Evolutionary conservation across 2,329 filamentous ascomycete species (phyloP), one percentile per base, ranked within the genome.

Genomic region (Colletotrichum endophyticum): DNA sequence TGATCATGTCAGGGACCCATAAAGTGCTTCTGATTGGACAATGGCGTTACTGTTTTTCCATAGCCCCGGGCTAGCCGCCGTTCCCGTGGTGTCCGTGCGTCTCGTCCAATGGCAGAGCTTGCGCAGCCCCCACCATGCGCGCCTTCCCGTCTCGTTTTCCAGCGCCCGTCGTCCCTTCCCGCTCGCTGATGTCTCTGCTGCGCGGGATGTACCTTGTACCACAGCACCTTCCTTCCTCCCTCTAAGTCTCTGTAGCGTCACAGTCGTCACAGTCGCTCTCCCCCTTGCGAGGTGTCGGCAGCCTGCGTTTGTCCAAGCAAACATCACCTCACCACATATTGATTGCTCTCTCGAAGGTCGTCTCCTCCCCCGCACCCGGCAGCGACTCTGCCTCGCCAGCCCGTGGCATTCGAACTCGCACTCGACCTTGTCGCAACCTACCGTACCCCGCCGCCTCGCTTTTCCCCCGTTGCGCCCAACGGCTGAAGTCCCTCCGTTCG

Each of bases 51-150:
- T 36, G 22, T 25, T 66, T 44, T 32, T 15, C 16, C 27, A 25
- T 49, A 6, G 13, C 9, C 15, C 8, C 28, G 57, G 8, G 8
- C 49, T 67, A 67, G 19, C 36, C 61, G 49, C 72, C 44, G 12
- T 11, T 71, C 7, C 25, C 25, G 28, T 15, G 8, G 2, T 9
- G 25, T 15, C 28, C 19, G 39, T 75, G 30, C 56, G 16, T 6
- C 11, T 27, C 4, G 7, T 30, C 73, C 73, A 75, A 73, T 75
- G n/a, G 8, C 8, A 16, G 70, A 67, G 53, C 56, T 73, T n/a
- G 8, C 6, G 11, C 6, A 28, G 27, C 22, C 5, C 28, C 73
- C 70, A 59, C 56, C 36, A 59, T 13, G 44, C 30, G 6, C 30
- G 25, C 22, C 70, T 49, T 67, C 63, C 70, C 70, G 32, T 61